These are phyloP conservation scores for Fraxinus velutina DNA, from an alignment of 305 asterid genomes.

Conservation along the genomic window DNA sequence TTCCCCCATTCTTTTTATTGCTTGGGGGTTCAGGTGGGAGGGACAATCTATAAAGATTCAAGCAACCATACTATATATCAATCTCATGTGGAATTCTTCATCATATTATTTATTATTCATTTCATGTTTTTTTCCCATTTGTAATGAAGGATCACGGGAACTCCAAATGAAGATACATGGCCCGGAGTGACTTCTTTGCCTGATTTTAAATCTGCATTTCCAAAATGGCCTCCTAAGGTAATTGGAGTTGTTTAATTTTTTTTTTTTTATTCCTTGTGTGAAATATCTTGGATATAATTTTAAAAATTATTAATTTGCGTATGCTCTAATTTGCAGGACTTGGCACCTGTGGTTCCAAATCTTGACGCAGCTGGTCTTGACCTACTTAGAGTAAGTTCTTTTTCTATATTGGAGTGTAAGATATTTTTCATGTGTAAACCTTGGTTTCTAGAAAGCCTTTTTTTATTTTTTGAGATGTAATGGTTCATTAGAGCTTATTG, in stretches of 20 bases:
- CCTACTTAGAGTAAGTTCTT: slow-evolving; percentile 77
- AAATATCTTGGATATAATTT: slow-evolving; percentile 3
- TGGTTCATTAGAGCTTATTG: background rate
- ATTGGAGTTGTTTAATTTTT: slow-evolving; percentile 1
- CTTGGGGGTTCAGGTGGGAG: background rate
- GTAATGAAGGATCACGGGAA: slow-evolving; percentile 69
- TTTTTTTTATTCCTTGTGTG: background rate
- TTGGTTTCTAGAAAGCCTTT: background rate
- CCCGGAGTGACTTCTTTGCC: slow-evolving; percentile 95
- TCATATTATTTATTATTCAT: background rate
- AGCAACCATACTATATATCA: background rate
- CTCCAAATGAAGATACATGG: slow-evolving; percentile 93
- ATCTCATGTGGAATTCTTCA: background rate
- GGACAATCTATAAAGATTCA: background rate
- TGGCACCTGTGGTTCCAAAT: slow-evolving; percentile 69
- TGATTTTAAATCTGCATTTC: slow-evolving; percentile 87
- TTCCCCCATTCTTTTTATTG: background rate
- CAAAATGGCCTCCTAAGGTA: slow-evolving; percentile 87
- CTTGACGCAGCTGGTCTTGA: slow-evolving; percentile 80
- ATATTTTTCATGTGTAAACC: background rate
- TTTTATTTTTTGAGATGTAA: background rate
- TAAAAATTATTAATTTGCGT: background rate
- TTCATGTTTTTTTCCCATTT: slow-evolving; percentile 15
- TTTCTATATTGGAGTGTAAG: background rate
- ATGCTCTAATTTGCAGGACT: slow-evolving; percentile 53